Evolutionary conservation across 495 filamentous ascomycete genomes (phyloP), one percentile per base, ranked within the genome.

Genomic region (Neohortaea acidophila): DNA sequence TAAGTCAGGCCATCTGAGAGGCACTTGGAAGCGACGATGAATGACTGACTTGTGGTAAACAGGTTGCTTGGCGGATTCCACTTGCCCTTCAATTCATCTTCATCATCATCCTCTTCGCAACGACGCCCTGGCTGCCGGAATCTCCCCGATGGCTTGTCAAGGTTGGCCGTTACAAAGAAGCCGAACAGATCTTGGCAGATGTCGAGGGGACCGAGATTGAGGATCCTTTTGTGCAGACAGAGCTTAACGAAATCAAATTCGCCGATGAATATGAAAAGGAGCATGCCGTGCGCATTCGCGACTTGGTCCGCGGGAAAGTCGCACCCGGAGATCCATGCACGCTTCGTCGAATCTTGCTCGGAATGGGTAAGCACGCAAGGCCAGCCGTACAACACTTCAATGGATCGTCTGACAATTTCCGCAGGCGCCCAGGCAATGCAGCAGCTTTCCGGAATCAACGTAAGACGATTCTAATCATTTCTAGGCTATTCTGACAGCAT

Each of bases 71-170:
- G 72, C 59, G 72, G 20, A 64, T 76, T 35, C 71, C 71, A 0
- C 59, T 76, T 11, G 68, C 66, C 11, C 68, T 74, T 42, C 71
- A 76, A 42, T 66, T 68, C 40, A 51, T 76, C 42, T 73, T 76
- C 51, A 68, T 70, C 20, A 44, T 73, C 43, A 55, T 64, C 28
- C 53, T 74, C 3, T 70, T 48, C 39, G 51, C 40, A 15, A 70
- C 64, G 2, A 57, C 64, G 0, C 67, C 67, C 0, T 72, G 67
- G 67, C 59, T 74, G 15, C 61, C 73, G 19, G 66, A 75, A 51
- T 69, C 68, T 28, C 62, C 75, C 39, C 57, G 70, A 51, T 69
- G 68, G 64, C 57, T 68, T 14, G 49, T 72, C 5, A 52, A 58
- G 0, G 60, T 69, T 17, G 66, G 51, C 11, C 51, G 52, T 11